Evolutionary conservation across 352 stramenopile species (phyloP), one percentile per base, ranked within the genome.

Genomic region (Globisporangium cederbergense): DNA sequence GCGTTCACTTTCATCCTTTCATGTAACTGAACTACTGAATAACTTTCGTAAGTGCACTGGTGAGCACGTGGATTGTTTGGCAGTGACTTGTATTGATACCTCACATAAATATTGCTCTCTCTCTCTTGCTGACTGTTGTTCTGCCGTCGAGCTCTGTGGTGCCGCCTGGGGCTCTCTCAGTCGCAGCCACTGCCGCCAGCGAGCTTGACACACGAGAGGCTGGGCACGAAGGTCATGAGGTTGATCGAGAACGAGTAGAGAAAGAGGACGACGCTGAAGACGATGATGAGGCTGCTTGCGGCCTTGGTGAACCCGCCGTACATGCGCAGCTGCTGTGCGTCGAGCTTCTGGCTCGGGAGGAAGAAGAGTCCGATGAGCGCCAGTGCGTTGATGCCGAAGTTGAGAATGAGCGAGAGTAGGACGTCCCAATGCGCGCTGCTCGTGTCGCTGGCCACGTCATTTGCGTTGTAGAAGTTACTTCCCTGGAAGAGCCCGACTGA

Each of bases 261-360:
- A 6, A 49, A 49, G 14, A 49, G 18, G 16, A 49, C 6, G 5
- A 50, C 47, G 28, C 32, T 22, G 11, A 25, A 58, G 58, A 63
- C 30, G 57, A 63, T 50, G n/a, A 52, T 63, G 45, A 53, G 47
- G 20, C 47, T 34, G n/a, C 46, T 52, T 2, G 46, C 46, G 46
- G n/a, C 64, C 51, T 70, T 70, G 4, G 78, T 89, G 59, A 86
- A 91, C 25, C 83, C 81, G 16, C 81, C 81, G 58, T 87, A 89
- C 70, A 83, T 85, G 32, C 77, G 83, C 34, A 89, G 58, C 55
- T 89, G 81, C 70, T 91, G 80, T 14, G 80, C 77, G 46, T 90
- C 83, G 1, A 89, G 74, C 66, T 91, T 91, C 64, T 91, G 83
- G 58, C 64, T 70, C 16, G 64, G 64, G 30, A 80, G 61, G 60